Base-by-base conservation (phyloP, 139 green algal species). In the Deuterostichococcus epilithicus region DNA sequence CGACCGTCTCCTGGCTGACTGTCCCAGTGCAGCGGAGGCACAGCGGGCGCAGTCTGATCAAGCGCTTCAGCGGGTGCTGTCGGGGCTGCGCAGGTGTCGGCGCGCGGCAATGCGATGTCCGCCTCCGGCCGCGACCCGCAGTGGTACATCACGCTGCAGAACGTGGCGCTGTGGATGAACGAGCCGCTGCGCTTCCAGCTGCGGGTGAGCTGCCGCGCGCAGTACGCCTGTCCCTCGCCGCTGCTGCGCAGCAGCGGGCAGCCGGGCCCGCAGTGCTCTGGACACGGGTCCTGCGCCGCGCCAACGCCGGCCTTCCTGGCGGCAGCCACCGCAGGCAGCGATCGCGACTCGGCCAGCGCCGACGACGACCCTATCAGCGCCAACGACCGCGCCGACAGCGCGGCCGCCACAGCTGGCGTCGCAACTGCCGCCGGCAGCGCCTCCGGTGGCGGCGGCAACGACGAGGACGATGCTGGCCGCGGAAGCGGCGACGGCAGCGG, bases 111-210 rank as follows among this genome's bases (percentile, higher is more conserved):
- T 20, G 18, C 52, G 3, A 28, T 30, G 10, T 63, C 52, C 18
- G 52, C 20, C 10, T 63, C 52, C 18, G 13, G 3, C 13, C 8
- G 18, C 13, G 52, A 63, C 18, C 10, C 3, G 13, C 73, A 77
- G 32, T 73, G 68, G 68, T 52, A 73, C 68, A 52, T 73, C 68
- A 73, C 35, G 22, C 18, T 73, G 68, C 68, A 73, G 4, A 73
- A 73, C 35, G 35, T 73, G 35, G 68, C 38, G 35, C n/a, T 42
- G 10, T 73, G 35, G 35, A 73, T 42, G 34, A 52, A 47, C 32
- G 68, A 42, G 68, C 28, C 68, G 13, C 34, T 73, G 68, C 15
- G 32, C 13, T 73, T 59, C 36, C 35, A 73, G 15, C n/a, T 73
- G 5, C 38, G 68, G 68, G 68, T 42, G 36, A 34, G 22, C 18